Percentiles rank a stretch among this genome's conserved stretches.
phyloP scores from a whole-genome alignment of 805 yeast species.

The Clavispora carvajalis region DNA sequence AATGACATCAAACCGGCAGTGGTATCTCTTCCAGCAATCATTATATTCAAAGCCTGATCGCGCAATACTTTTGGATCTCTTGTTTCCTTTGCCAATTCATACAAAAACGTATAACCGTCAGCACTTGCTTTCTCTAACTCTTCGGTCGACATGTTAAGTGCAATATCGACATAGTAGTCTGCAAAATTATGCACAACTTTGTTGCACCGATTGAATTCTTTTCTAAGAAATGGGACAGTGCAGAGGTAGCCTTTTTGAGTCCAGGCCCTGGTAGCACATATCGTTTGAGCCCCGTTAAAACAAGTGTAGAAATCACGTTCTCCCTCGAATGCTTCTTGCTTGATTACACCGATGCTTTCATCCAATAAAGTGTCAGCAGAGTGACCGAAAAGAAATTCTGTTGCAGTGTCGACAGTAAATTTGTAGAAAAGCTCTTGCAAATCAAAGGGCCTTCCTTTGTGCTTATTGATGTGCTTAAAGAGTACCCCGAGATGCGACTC shows the following conservation, averaged over 20 bases:
- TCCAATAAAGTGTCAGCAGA: constrained; percentile 5
- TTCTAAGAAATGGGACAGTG: constrained; percentile 1
- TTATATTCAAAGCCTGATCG: constrained; percentile 13
- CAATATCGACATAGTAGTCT: constrained; percentile 7
- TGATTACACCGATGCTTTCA: constrained; percentile 2
- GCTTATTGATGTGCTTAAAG: constrained; percentile 17
- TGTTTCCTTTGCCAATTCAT: constrained; percentile 11
- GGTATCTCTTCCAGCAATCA: constrained; percentile 15
- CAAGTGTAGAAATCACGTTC: constrained; percentile 6
- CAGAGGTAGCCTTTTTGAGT: constrained; percentile 7
- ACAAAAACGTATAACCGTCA: constrained; percentile 8
- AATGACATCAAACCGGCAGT: constrained; percentile 14
- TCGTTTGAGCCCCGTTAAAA: constrained; percentile 9
- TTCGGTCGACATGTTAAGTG: constrained; percentile 4
- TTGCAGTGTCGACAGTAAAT: constrained; percentile 13
- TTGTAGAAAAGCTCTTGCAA: constrained; percentile 12
- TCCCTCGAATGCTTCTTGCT: constrained; percentile 9
- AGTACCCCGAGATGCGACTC: constrained; percentile 28
- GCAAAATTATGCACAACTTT: constrained; percentile 8
- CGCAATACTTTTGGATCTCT: constrained; percentile 9
- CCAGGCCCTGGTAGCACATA: constrained; percentile 7
- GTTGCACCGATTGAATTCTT: constrained; percentile 2
- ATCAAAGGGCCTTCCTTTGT: constrained; percentile 9
- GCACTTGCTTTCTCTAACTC: constrained; percentile 5
- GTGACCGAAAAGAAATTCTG: constrained; percentile 13